phyloP scores from a whole-genome alignment of 2,329 filamentous ascomycete species.

The Niveomyces coronatus region DNA sequence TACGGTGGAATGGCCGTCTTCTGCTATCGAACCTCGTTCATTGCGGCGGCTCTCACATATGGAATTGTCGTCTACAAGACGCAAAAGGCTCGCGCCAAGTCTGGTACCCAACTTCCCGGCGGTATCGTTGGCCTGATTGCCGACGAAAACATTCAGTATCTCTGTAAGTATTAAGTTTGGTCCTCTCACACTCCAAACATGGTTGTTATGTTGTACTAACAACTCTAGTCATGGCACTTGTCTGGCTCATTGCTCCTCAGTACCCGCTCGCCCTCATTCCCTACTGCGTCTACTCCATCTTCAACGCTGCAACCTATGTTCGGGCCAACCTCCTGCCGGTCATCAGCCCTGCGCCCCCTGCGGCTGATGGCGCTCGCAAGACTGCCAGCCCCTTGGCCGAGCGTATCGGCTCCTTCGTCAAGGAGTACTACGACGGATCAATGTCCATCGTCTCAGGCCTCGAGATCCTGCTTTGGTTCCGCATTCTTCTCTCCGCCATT shows the following conservation, averaged over 20 bases:
- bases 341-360: constrained; percentile 55
- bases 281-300: constrained; percentile 93
- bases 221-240: constrained; percentile 69
- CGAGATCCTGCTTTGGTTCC: constrained; percentile 80
- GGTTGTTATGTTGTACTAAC: constrained; percentile 11
- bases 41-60: constrained; percentile 85
- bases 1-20: constrained; percentile 66
- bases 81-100: constrained; percentile 73
- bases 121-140: constrained; percentile 57
- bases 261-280: constrained; percentile 84
- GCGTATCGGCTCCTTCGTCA: constrained; percentile 84
- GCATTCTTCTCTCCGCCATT: constrained; percentile 69
- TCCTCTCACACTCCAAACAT: not conserved
- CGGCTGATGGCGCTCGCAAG: constrained; percentile 42
- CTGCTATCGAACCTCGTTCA: constrained; percentile 82
- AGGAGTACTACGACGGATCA: constrained; percentile 93
- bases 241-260: constrained; percentile 90
- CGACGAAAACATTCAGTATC: constrained; percentile 97
- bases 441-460: constrained; percentile 88
- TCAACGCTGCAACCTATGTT: constrained; percentile 96
- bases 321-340: constrained; percentile 89
- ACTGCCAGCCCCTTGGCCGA: constrained; percentile 58
- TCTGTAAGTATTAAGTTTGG: constrained; percentile 50
- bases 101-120: constrained; percentile 49
- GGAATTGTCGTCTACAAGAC: constrained; percentile 99